Evolutionary conservation across 106 monocot genomes (phyloP).

Genomic region (Acorus calamus): DNA sequence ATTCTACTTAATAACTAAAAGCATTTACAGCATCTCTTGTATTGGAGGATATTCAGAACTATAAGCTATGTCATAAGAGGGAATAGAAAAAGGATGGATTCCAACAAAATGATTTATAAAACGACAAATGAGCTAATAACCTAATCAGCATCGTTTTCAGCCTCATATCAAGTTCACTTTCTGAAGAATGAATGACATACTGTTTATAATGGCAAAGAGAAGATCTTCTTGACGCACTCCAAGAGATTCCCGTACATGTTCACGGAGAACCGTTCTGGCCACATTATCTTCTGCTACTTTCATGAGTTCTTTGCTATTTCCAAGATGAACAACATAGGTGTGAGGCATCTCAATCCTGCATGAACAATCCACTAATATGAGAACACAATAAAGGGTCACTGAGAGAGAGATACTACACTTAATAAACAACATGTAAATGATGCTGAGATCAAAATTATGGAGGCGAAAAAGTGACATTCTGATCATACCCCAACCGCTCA

Average conservation of each 20-base stretch:
- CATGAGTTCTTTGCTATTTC: constrained; percentile 92
- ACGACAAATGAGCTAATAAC: too few relatives aligned
- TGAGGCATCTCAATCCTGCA: constrained; percentile 86
- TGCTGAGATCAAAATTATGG: not conserved
- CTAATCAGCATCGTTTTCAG: too few relatives aligned
- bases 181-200: constrained; percentile 31
- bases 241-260: constrained; percentile 78
- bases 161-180: too few relatives aligned
- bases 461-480: constrained; percentile 1
- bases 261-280: constrained; percentile 69
- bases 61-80: not conserved
- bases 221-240: constrained; percentile 73
- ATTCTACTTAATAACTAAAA: too few relatives aligned
- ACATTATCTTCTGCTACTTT: constrained; percentile 82
- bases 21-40: too few relatives aligned
- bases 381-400: not conserved
- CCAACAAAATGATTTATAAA: too few relatives aligned
- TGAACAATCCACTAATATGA: not conserved
- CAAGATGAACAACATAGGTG: constrained; percentile 91
- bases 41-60: too few relatives aligned
- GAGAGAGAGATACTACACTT: not conserved
- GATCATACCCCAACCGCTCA: constrained; percentile 62
- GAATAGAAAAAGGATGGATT: not conserved
- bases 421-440: not conserved
- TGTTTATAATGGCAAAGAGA: constrained; percentile 87